Conservation (phyloP, 208 protist species). For the Trypanosoma cruzi region DNA sequence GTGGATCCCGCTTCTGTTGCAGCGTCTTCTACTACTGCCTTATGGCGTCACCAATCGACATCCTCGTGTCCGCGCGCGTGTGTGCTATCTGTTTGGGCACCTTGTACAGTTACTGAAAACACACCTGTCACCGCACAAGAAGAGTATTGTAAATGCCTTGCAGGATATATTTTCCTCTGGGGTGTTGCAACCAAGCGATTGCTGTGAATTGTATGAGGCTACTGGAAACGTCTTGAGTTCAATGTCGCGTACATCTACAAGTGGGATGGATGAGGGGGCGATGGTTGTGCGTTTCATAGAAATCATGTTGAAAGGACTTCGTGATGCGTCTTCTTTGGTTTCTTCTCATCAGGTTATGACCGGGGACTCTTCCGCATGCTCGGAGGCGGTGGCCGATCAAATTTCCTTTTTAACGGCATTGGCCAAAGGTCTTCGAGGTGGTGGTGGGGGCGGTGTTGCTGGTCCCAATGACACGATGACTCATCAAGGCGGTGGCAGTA, state of each 20-base stretch:
- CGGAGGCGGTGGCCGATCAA: slow-evolving; percentile 42
- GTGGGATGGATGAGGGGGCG: slow-evolving; percentile 1
- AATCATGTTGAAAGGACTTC: slow-evolving; percentile 2
- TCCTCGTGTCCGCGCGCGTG: slow-evolving; percentile 52
- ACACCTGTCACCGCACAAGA: slow-evolving; percentile 40
- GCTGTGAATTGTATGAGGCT: slow-evolving; percentile 71
- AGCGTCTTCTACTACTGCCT: slow-evolving; percentile 66
- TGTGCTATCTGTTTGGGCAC: slow-evolving; percentile 78
- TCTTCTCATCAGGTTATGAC: neutral
- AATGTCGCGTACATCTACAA: neutral
- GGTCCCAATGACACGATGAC: slow-evolving; percentile 15
- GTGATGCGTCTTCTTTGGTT: neutral
- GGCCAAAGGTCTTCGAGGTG: slow-evolving; percentile 36
- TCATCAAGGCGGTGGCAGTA: neutral
- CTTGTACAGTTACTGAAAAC: slow-evolving; percentile 57
- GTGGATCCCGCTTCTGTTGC: slow-evolving; percentile 61
- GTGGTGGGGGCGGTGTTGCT: neutral
- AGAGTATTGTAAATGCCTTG: slow-evolving; percentile 64
- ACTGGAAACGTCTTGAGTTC: slow-evolving; percentile 66
- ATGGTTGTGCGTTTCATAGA: slow-evolving; percentile 29
- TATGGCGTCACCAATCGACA: slow-evolving; percentile 65
- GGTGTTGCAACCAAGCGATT: slow-evolving; percentile 43
- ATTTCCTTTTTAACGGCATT: slow-evolving; percentile 61
- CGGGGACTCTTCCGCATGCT: slow-evolving; percentile 1
- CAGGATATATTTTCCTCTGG: slow-evolving; percentile 47